phyloP scores from a whole-genome alignment of 768 basidiomycete genomes.

The Suillus placidus region DNA sequence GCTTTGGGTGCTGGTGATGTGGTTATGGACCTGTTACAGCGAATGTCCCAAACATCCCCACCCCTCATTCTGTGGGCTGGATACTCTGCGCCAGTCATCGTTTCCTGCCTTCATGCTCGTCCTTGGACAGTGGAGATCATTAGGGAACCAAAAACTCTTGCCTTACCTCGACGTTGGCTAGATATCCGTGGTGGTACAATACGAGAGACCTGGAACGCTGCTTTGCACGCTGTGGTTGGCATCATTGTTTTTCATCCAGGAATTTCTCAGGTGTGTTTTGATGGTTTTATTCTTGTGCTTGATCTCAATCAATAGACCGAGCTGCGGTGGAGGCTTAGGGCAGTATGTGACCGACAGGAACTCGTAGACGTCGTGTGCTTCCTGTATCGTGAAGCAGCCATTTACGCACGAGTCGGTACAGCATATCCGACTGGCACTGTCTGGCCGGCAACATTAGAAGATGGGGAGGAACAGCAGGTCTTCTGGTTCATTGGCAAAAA shows the following conservation, averaged over 20 bases:
- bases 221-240: slow-evolving; percentile 66
- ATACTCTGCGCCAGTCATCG: slow-evolving; percentile 57
- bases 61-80: slow-evolving; percentile 72
- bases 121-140: slow-evolving; percentile 57
- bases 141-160: slow-evolving; percentile 45
- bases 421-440: slow-evolving; percentile 20
- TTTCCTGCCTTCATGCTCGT: slow-evolving; percentile 53
- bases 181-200: slow-evolving; percentile 68
- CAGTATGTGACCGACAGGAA: slow-evolving; percentile 78
- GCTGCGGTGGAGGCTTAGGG: slow-evolving; percentile 68
- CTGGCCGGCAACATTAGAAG: slow-evolving; percentile 44
- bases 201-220: slow-evolving; percentile 71
- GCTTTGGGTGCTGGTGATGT: slow-evolving; percentile 20
- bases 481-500: slow-evolving; percentile 61
- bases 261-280: slow-evolving; percentile 58
- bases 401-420: slow-evolving; percentile 38
- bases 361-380: slow-evolving; percentile 60
- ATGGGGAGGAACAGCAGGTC: slow-evolving; percentile 51
- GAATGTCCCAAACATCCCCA: slow-evolving; percentile 47
- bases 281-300: slow-evolving; percentile 12
- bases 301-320: slow-evolving; percentile 50
- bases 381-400: slow-evolving; percentile 54
- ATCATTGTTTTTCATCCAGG: slow-evolving; percentile 72
- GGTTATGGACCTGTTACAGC: slow-evolving; percentile 39
- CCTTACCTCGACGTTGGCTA: slow-evolving; percentile 77